Evolutionary conservation across 208 protist genomes (phyloP), one percentile per base, ranked within the genome.

Genomic region (Leptomonas seymouri): DNA sequence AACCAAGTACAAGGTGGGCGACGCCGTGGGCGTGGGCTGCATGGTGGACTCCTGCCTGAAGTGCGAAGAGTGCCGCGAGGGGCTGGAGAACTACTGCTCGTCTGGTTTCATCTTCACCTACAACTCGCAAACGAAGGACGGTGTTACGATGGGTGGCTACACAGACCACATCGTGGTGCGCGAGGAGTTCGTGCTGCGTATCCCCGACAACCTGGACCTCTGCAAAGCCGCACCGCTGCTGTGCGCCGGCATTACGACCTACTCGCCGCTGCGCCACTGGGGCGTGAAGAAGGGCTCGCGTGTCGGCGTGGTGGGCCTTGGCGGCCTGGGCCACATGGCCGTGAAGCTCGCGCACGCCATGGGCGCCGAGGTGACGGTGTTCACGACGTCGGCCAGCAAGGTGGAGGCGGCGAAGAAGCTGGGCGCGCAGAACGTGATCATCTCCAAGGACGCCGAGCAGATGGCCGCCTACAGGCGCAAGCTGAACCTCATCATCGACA

Each of bases 211-310:
- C 31, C 74, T 97, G 16, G 68, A 86, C 71, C 78, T 88, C 50
- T 66, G 64, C 44, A 64, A 75, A 14, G 82, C 89, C 14, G 91
- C 89, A 5, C 93, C 93, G 55, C 82, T 98, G 25, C 68, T 97
- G 51, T 98, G 94, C 75, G 94, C 94, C 34, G 94, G 93, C 64
- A 89, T 95, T 68, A 97, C 94, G 11, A 89, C 86, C 11, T 97
- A 86, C 73, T 93, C 87, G 16, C 86, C 90, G 44, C 74, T 97
- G 54, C 76, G 72, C 53, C 76, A 92, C 77, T 91, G 78, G 73
- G 75, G 80, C 41, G 78, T 91, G 65, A 87, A 80, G 55, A 31
- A 70, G 41, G 90, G 89, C 53, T 71, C 64, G 25, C 73, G 78
- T 39, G 85, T 97, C 8, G 88, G 85, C 34, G 82, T 97, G 48